Evolutionary conservation across 495 filamentous ascomycete species (phyloP), one percentile per base, ranked within the genome.

Genomic region (Penicillium cosmopolitanum): DNA sequence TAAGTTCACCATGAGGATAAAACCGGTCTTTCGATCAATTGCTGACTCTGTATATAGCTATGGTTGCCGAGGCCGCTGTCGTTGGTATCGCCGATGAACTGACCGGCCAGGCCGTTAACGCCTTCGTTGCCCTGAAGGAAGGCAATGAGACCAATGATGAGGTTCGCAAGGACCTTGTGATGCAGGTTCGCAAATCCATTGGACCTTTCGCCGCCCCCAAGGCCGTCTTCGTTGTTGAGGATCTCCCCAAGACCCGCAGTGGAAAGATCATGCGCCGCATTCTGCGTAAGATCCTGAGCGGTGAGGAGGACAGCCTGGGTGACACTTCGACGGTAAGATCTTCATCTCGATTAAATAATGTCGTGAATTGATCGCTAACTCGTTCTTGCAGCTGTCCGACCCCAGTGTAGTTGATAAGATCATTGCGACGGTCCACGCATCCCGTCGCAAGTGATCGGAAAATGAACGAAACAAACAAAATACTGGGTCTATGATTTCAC

Each of bases 241-340:
- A 98, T 71, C 83, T 99, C 28, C 95, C 95, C 60, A 98, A 99
- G 85, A 98, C 95, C 43, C 82, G 95, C 60, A 93, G 89, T 64
- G 95, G 95, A 56, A 99, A 99, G 88, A 99, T 98, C 67, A 98
- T 99, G 95, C 84, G 95, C 55, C 87, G 95, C 55, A 97, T 99
- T 74, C 73, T 99, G 77, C 87, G 95, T 57, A 98, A 99, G 89
- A 93, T 98, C 64, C 77, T 99, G 60, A 91, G 91, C 46, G 93
- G 93, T 11, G 95, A 99, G 82, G 96, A 98, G 76, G 95, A 98
- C 67, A 92, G 94, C 72, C 80, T 99, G 55, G 95, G 95, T 65
- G 96, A 99, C 66, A 94, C 79, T 31, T 90, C 91, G 2, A 98
- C 95, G 55, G 91, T 96, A 83, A 81, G 90, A 31, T 31, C 8